Evolutionary conservation across 2,329 filamentous ascomycete genomes (phyloP).

Genomic region (Sporothrix luriei): DNA sequence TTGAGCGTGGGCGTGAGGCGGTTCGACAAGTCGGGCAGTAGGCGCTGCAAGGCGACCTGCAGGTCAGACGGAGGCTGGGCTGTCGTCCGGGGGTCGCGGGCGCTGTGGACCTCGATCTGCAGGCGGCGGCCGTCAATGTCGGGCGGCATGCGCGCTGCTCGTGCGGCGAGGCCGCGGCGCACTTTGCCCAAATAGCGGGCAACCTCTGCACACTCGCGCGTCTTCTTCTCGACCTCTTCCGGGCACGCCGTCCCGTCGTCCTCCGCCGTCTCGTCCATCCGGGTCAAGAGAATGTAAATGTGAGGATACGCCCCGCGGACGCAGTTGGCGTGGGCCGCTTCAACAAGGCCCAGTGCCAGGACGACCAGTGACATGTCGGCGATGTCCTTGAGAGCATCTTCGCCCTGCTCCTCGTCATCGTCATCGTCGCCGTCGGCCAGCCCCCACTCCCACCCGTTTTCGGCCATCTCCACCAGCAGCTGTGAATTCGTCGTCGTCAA

Average conservation of each 20-base stretch:
- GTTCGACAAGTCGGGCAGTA: slow-evolving; percentile 37
- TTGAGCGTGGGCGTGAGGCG: slow-evolving; percentile 50
- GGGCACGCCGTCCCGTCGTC: slow-evolving; percentile 32
- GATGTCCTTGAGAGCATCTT: slow-evolving; percentile 34
- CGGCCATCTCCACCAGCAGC: slow-evolving; percentile 42
- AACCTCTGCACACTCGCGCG: slow-evolving; percentile 33
- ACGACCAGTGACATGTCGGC: slow-evolving; percentile 39
- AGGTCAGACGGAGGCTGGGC: slow-evolving; percentile 35
- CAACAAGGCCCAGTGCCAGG: slow-evolving; percentile 39
- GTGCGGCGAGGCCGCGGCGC: slow-evolving; percentile 25
- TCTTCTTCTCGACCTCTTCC: slow-evolving; percentile 17
- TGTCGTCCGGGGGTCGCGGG: slow-evolving; percentile 38
- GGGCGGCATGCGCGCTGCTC: neutral
- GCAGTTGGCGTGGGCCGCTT: slow-evolving; percentile 41
- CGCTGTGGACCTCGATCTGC: slow-evolving; percentile 38
- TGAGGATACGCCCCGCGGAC: slow-evolving; percentile 37
- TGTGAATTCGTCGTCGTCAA: slow-evolving; percentile 41
- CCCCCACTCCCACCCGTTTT: slow-evolving; percentile 42
- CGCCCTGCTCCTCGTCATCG: slow-evolving; percentile 27
- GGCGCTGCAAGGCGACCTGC: slow-evolving; percentile 35
- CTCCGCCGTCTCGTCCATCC: slow-evolving; percentile 37
- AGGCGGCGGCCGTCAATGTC: slow-evolving; percentile 37
- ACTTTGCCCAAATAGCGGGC: slow-evolving; percentile 40
- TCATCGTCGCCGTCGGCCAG: slow-evolving; percentile 34
- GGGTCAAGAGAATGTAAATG: slow-evolving; percentile 40